A percentile compares a stretch with the other conserved stretches of the same genome.
phyloP scores from a whole-genome alignment of 2,329 filamentous ascomycete species.

The Penicillium fuscoglaucum region DNA sequence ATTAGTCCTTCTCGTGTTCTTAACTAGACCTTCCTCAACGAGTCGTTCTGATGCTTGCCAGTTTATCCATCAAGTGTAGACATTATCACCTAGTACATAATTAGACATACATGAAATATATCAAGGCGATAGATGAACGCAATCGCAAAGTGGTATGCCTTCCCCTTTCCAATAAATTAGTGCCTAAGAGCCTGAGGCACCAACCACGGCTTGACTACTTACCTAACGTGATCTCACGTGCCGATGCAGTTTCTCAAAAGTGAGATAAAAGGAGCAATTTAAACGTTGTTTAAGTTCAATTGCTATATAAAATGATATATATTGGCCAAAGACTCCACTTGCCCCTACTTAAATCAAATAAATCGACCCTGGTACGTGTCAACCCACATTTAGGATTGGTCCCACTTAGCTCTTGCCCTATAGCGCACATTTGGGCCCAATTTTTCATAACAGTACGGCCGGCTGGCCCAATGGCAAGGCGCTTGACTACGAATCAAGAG shows the following conservation, averaged over 20 bases:
- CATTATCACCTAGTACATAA: neutral
- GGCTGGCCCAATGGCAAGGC: slow-evolving; percentile 53
- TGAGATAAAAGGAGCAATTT: neutral
- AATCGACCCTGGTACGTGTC: too few species aligned
- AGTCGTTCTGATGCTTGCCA: neutral
- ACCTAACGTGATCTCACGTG: neutral
- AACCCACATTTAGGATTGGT: neutral
- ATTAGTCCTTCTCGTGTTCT: neutral
- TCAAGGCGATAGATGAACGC: neutral
- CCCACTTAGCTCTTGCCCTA: neutral
- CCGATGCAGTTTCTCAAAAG: neutral
- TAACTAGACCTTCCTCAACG: neutral
- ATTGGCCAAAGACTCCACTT: too few species aligned
- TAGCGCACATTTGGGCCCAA: accelerated
- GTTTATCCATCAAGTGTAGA: neutral
- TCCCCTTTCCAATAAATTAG: neutral
- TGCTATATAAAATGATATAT: too few species aligned
- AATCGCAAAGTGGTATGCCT: neutral
- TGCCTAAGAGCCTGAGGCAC: neutral
- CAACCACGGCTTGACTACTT: neutral
- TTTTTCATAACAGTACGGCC: slow-evolving; percentile 14
- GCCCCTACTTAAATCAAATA: neutral
- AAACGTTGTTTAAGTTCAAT: neutral
- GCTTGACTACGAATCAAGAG: slow-evolving; percentile 56
- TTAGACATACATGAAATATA: neutral